phyloP scores from a whole-genome alignment of 805 yeast genomes.

The Metschnikowia vanudenii region DNA sequence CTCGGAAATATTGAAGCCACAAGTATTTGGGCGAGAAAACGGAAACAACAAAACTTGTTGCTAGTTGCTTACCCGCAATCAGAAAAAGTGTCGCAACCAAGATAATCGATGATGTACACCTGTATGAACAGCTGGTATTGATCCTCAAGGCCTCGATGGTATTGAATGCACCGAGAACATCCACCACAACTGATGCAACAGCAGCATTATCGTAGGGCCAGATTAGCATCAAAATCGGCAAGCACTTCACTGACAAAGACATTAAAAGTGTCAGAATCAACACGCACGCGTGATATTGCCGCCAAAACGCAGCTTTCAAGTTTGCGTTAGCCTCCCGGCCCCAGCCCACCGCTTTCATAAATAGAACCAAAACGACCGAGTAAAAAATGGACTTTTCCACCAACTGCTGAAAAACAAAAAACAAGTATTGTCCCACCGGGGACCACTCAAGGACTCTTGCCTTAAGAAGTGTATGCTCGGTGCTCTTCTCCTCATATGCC shows the following conservation, averaged over 20 bases:
- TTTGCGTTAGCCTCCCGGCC: conserved; percentile 21
- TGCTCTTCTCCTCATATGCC: conserved; percentile 80
- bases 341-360: conserved; percentile 20
- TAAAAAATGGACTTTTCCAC: conserved; percentile 46
- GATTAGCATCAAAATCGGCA: conserved; percentile 89
- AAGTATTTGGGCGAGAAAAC: background rate
- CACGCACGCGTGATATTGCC: conserved; percentile 37
- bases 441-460: conserved; percentile 29
- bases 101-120: conserved; percentile 8
- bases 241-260: conserved; percentile 75
- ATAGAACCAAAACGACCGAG: conserved; percentile 30
- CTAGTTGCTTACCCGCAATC: conserved; percentile 13
- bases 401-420: conserved; percentile 53
- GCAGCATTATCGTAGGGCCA: conserved; percentile 91
- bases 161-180: conserved; percentile 57
- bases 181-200: conserved; percentile 57
- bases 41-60: conserved; percentile 11
- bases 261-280: conserved; percentile 69
- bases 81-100: conserved; percentile 8
- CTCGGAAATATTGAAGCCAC: conserved; percentile 7
- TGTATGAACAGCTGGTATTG: conserved; percentile 12
- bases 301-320: conserved; percentile 28
- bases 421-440: conserved; percentile 52
- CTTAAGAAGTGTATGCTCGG: conserved; percentile 27
- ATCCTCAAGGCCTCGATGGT: conserved; percentile 55